Conservation (phyloP, 257 asterid genomes). For the Pogostemon cablin region DNA sequence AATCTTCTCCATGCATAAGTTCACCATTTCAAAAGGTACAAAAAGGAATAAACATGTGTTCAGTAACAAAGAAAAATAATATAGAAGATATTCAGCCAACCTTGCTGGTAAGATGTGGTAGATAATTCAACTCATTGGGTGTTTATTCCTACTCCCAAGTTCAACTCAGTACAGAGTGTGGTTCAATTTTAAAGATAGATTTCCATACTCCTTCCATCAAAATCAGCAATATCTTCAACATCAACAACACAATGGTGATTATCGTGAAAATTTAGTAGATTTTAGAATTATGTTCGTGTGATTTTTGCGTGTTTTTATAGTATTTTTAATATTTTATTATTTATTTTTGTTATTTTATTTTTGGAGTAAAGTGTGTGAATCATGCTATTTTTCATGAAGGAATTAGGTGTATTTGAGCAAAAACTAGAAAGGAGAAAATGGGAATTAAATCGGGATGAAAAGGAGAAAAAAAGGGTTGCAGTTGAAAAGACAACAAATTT, state of each 20-base stretch:
- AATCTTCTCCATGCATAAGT: not conserved
- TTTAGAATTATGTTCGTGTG: too few species aligned
- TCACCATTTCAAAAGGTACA: not conserved
- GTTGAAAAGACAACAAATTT: too few species aligned
- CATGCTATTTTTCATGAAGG: too few species aligned
- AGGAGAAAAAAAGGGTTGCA: too few species aligned
- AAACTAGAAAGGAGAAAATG: too few species aligned
- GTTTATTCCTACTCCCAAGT: slow-evolving; percentile 39
- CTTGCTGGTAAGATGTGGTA: not conserved
- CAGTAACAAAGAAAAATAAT: not conserved
- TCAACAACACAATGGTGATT: slow-evolving; percentile 71
- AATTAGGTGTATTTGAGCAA: too few species aligned
- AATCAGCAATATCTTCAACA: slow-evolving; percentile 49
- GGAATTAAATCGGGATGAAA: too few species aligned
- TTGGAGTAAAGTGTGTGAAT: too few species aligned
- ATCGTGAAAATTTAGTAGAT: too few species aligned
- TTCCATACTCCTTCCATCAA: slow-evolving; percentile 35
- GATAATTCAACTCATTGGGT: slow-evolving; percentile 55
- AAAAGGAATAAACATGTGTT: not conserved
- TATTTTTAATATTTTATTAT: too few species aligned
- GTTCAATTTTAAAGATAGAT: slow-evolving; percentile 52
- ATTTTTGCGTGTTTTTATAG: too few species aligned
- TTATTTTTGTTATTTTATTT: too few species aligned
- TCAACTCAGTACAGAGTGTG: slow-evolving; percentile 59
- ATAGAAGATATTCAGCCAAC: not conserved